Evolutionary conservation across 305 asterid genomes (phyloP).

Genomic region (Fraxinus albicans): DNA sequence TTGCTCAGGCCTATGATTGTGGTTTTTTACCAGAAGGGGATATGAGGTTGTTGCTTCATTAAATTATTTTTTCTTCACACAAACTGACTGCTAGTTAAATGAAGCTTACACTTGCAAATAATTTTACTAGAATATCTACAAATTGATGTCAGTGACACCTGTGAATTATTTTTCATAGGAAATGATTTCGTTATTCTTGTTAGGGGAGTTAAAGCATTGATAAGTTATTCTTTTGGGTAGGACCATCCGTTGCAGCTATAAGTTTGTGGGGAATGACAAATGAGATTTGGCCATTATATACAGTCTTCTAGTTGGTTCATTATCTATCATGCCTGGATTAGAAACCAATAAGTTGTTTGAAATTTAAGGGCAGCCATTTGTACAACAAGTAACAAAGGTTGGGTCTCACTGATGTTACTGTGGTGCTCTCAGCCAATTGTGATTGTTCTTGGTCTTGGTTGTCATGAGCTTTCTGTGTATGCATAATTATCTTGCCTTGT

Average conservation of each 20-base stretch:
- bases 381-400: background rate
- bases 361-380: background rate
- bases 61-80: background rate
- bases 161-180: background rate
- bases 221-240: background rate
- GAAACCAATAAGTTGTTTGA: background rate
- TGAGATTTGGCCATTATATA: background rate
- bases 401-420: background rate
- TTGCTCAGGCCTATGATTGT: background rate
- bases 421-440: background rate
- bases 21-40: background rate
- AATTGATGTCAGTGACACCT: background rate
- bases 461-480: constrained; percentile 16
- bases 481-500: constrained; percentile 8
- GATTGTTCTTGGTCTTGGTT: background rate
- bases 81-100: background rate
- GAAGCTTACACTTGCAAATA: background rate
- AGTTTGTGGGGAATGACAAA: background rate
- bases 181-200: background rate
- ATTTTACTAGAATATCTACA: background rate
- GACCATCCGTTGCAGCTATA: background rate
- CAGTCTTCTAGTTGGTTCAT: background rate
- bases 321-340: background rate
- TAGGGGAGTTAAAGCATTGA: background rate
- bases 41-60: background rate